Evolutionary conservation across 2,329 filamentous ascomycete genomes (phyloP), one percentile per base, ranked within the genome.

Genomic region (Biscogniauxia sp.): DNA sequence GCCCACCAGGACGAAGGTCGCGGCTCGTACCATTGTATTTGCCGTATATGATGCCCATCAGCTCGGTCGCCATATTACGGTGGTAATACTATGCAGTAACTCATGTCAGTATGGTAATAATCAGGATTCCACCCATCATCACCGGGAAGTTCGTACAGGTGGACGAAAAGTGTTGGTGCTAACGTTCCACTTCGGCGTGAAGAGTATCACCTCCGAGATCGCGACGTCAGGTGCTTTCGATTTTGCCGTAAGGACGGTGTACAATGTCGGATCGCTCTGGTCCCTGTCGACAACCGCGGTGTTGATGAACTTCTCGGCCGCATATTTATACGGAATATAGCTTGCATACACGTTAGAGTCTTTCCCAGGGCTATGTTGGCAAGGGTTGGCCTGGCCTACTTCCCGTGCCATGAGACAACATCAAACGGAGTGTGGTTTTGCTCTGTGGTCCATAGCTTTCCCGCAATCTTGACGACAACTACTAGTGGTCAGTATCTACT

Each of bases 401-500:
- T 82, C 28, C 86, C 86, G 65, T 88, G 85, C 86, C 86, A 89
- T 3, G 85, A 86, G 0, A 88, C 86, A 2, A 89, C 85, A 63
- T 89, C 85, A 63, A 88, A 88, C 0, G 86, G 85, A 1, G 82
- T 87, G 70, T 88, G 85, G 32, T 77, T 78, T 68, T 89, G 86
- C 51, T 79, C 82, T 54, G 83, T 84, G 17, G 77, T 76, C 70
- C 85, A 87, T 51, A 88, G 79, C 58, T 82, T 82, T 2, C 85
- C 85, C 2, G 80, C 80, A 58, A 88, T 82, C 68, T 88, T 88
- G 66, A 82, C 81, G 2, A 87, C 75, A 15, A 88, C 76, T 62
- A 61, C 20, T 17, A n/a, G 23, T 6, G 7, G 17, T 56, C n/a
- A 56, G 23, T 50, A n/a, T n/a, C 11, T 28, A 5, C 15, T 55